Conservation (phyloP, 1,139 yeast genomes). For the Scheffersomyces cryptocercus region DNA sequence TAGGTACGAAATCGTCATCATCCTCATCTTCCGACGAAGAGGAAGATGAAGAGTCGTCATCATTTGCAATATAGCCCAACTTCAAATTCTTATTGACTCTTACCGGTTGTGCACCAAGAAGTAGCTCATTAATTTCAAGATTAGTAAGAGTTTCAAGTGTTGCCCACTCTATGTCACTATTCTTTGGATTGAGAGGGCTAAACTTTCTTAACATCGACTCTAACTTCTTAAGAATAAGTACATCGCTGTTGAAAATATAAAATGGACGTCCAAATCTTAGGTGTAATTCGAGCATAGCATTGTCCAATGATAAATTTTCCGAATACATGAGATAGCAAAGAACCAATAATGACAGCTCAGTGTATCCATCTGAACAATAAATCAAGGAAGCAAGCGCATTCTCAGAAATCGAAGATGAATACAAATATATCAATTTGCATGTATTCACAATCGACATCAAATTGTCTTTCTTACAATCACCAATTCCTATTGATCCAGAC, state of each 20-base stretch:
- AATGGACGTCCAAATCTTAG: constrained; percentile 70
- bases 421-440: constrained; percentile 58
- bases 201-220: constrained; percentile 58
- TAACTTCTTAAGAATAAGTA: constrained; percentile 60
- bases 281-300: constrained; percentile 63
- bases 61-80: constrained; percentile 30
- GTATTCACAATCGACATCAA: constrained; percentile 60
- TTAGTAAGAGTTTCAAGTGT: constrained; percentile 30
- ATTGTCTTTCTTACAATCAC: constrained; percentile 61
- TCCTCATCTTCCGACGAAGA: constrained; percentile 12
- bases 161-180: constrained; percentile 18
- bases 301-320: constrained; percentile 49
- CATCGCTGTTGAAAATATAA: constrained; percentile 78
- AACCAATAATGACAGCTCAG: constrained; percentile 79
- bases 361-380: constrained; percentile 89
- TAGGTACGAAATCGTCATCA: constrained; percentile 10
- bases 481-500: constrained; percentile 76
- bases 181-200: constrained; percentile 46
- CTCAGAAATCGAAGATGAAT: constrained; percentile 29
- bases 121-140: constrained; percentile 35
- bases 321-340: constrained; percentile 73
- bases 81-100: constrained; percentile 8
- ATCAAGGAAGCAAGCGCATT: constrained; percentile 44
- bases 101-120: constrained; percentile 20
- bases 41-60: constrained; percentile 10